These are phyloP conservation scores for Corylus americana DNA, from an alignment of 306 rosid species.

Conservation along the genomic window DNA sequence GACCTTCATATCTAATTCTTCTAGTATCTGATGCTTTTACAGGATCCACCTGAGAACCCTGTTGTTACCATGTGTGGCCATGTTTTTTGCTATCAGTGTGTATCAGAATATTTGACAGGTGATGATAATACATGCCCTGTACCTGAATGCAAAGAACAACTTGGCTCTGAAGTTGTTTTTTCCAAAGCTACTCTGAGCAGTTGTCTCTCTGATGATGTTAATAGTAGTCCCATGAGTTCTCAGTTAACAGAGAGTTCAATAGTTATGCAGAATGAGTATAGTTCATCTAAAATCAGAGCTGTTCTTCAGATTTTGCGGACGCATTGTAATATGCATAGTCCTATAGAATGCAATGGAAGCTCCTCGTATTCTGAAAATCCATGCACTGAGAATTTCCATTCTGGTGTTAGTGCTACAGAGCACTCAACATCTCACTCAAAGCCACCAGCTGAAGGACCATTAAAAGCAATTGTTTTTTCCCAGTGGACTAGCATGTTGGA, in stretches of 20 bases:
- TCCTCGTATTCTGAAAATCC: slow-evolving; percentile 35
- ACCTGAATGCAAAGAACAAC: slow-evolving; percentile 61
- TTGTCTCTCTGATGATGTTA: slow-evolving; percentile 61
- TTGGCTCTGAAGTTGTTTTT: slow-evolving; percentile 68
- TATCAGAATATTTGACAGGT: slow-evolving; percentile 74
- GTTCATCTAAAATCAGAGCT: slow-evolving; percentile 89
- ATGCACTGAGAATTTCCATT: slow-evolving; percentile 37
- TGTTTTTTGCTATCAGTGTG: slow-evolving; percentile 92
- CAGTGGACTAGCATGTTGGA: slow-evolving; percentile 98
- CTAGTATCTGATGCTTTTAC: slow-evolving; percentile 38
- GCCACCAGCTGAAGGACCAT: slow-evolving; percentile 48
- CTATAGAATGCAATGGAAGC: slow-evolving; percentile 37
- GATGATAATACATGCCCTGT: slow-evolving; percentile 86
- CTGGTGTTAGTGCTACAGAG: slow-evolving; percentile 41
- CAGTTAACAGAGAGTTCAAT: slow-evolving; percentile 49
- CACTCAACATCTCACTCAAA: slow-evolving; percentile 50
- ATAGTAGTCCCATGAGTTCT: slow-evolving; percentile 46
- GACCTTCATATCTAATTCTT: slow-evolving; percentile 30
- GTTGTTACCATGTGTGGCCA: slow-evolving; percentile 91
- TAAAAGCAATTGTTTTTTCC: slow-evolving; percentile 82
- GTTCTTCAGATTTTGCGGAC: slow-evolving; percentile 73
- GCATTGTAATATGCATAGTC: slow-evolving; percentile 33
- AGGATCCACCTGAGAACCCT: slow-evolving; percentile 90
- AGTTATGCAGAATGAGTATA: slow-evolving; percentile 58
- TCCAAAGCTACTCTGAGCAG: slow-evolving; percentile 77